phyloP scores from a whole-genome alignment of 805 yeast species.

The Kuraishia hungarica region DNA sequence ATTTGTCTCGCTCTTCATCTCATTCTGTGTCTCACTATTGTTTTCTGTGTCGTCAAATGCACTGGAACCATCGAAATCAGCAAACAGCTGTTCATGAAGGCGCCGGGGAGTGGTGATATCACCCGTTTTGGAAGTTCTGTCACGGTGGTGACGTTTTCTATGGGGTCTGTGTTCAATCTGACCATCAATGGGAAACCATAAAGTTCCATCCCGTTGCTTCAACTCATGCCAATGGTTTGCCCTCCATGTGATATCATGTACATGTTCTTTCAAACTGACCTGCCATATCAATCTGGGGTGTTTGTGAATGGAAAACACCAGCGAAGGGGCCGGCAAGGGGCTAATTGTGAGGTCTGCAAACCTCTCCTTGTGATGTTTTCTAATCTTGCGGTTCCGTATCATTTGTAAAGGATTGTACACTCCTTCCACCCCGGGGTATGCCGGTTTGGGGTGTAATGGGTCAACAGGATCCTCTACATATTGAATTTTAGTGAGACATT shows the following conservation, averaged over 20 bases:
- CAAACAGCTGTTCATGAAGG: slow-evolving; percentile 16
- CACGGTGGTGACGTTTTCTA: neutral
- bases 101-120: neutral
- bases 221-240: slow-evolving; percentile 46
- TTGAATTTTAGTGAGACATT: slow-evolving; percentile 24
- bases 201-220: slow-evolving; percentile 31
- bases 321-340: slow-evolving; percentile 54
- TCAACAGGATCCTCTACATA: slow-evolving; percentile 11
- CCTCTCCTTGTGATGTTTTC: slow-evolving; percentile 41
- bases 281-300: slow-evolving; percentile 51
- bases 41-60: slow-evolving; percentile 13
- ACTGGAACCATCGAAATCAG: slow-evolving; percentile 19
- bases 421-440: slow-evolving; percentile 49
- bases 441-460: neutral
- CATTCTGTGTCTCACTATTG: slow-evolving; percentile 2
- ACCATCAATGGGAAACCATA: slow-evolving; percentile 38
- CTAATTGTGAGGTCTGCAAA: slow-evolving; percentile 35
- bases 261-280: slow-evolving; percentile 48
- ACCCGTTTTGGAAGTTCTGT: neutral
- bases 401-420: slow-evolving; percentile 77
- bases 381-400: slow-evolving; percentile 60
- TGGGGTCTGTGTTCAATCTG: neutral
- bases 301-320: slow-evolving; percentile 43
- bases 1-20: neutral
- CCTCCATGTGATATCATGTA: slow-evolving; percentile 53